Conservation (phyloP, 2,329 filamentous ascomycete genomes). For the Fusarium bulbicola region DNA sequence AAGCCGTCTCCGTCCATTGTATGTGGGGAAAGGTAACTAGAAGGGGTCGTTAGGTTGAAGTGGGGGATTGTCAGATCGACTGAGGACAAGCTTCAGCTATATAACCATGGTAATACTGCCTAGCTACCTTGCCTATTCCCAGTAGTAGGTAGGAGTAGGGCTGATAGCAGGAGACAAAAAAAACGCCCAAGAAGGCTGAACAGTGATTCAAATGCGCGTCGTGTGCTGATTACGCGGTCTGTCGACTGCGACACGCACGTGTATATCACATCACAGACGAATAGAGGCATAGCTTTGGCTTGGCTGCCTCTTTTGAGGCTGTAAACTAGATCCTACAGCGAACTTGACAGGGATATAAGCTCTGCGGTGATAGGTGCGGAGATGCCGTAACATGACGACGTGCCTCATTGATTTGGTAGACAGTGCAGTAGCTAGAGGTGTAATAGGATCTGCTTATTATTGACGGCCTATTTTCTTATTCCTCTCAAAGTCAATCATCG, state of each 20-base stretch:
- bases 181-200: conserved; percentile 16
- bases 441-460: background rate
- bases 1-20: conserved; percentile 48
- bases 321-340: background rate
- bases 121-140: background rate
- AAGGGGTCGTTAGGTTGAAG: background rate
- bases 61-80: background rate
- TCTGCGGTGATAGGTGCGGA: background rate
- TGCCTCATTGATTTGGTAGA: conserved; percentile 1
- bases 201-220: conserved; percentile 1
- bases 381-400: background rate
- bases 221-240: conserved; percentile 26
- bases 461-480: background rate
- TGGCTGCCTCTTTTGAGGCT: conserved; percentile 26
- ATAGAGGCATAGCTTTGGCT: conserved; percentile 17
- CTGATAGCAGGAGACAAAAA: background rate
- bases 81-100: conserved; percentile 5
- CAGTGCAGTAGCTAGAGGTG: background rate
- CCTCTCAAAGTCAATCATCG: conserved; percentile 1
- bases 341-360: background rate
- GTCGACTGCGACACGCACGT: conserved; percentile 5
- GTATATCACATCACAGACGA: conserved; percentile 1
- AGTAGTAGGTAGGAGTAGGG: conserved; percentile 27
- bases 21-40: background rate
- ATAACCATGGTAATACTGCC: background rate